Base-by-base conservation (phyloP, 116 monocot species). In the Dioscorea cayenensis region DNA sequence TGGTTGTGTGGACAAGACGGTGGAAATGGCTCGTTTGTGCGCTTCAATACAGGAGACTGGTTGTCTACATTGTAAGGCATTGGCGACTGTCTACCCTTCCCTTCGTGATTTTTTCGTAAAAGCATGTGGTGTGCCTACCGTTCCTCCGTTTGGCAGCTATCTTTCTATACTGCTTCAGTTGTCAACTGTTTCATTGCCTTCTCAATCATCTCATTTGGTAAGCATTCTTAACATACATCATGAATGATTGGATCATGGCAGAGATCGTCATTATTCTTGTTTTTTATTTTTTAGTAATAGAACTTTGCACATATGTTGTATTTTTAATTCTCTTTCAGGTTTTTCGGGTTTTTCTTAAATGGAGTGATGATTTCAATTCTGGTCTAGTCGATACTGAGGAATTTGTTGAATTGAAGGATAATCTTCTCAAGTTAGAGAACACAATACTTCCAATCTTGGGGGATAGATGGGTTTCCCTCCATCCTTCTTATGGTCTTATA, bases 401-500 rank as follows among this genome's bases (percentile, higher is more conserved):
- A 75, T 70, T 89, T 29, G 65, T 69, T 50, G 43, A 81, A 29
- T 78, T 95, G 65, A 92, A 81, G 75, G 79, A 89, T 43, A 78
- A 67, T 65, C 78, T 95, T 37, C 50, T 51, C 7, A 82, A 85
- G 65, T 68, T 82, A 58, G 89, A 95, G 73, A 84, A 81, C 55
- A 82, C 72, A 55, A 77, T 95, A 6, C 78, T 95, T 66, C 95
- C 95, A 64, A 92, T 89, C 11, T 64, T 82, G 68, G 77, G 72
- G 60, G 87, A 87, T 76, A 95, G 79, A 75, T 95, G 95, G 95
- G 92, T 95, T 76, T 95, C 95, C 28, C 87, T 95, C 17, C 95
- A 95, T 71, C 76, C 85, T 64, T 87, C 81, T 32, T 92, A 81
- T 82, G 95, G 95, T 73, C 68, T 89, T 29, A 59, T 92, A 65